phyloP scores from a whole-genome alignment of 1,284 basidiomycete genomes.

The Erythrobasidium hasegawianum region DNA sequence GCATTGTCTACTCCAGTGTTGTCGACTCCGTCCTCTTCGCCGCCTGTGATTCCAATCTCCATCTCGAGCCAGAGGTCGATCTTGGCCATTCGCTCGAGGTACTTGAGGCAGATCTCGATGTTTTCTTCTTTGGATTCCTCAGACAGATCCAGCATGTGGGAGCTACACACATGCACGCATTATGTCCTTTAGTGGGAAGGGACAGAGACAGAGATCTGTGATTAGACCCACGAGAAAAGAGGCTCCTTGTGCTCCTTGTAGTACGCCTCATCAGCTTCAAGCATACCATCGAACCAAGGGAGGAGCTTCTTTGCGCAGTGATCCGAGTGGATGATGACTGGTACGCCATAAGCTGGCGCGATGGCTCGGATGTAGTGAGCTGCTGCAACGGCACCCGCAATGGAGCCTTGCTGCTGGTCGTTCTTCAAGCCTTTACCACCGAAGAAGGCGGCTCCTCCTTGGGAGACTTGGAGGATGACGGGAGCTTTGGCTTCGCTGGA shows the following conservation, averaged over 20 bases:
- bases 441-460: conserved; percentile 94
- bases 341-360: conserved; percentile 84
- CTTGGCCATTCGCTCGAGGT: conserved; percentile 93
- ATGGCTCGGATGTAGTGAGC: conserved; percentile 88
- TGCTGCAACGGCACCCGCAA: conserved; percentile 84
- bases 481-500: conserved; percentile 82
- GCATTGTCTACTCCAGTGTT: conserved; percentile 81
- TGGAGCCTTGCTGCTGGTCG: conserved; percentile 94
- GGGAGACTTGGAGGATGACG: conserved; percentile 96
- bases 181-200: too few species aligned
- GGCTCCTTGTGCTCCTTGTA: conserved; percentile 84
- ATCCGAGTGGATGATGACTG: conserved; percentile 97
- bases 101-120: conserved; percentile 88
- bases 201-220: too few species aligned
- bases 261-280: conserved; percentile 91
- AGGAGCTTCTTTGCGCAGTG: conserved; percentile 99
- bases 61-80: conserved; percentile 96
- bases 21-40: conserved; percentile 42
- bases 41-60: conserved; percentile 97
- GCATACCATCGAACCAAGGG: conserved; percentile 98
- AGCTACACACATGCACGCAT: too few species aligned
- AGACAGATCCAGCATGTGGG: conserved; percentile 99
- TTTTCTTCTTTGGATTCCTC: conserved; percentile 98
- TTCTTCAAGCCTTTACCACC: conserved; percentile 95
- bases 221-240: conserved; percentile 76